phyloP scores from a whole-genome alignment of 1,139 yeast genomes.

The Waltiozyma sp. region DNA sequence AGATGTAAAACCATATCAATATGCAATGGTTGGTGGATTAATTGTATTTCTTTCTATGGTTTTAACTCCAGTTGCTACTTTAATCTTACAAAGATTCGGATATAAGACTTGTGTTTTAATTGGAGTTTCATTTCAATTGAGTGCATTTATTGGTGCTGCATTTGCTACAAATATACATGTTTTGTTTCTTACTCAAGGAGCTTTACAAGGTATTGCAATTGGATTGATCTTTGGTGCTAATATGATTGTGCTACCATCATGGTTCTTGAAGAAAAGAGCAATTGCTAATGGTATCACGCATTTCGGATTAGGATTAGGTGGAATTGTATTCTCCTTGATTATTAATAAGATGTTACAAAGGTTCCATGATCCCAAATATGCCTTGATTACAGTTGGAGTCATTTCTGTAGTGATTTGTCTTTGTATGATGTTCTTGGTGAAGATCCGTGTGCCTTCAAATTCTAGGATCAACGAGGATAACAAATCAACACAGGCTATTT shows the following conservation, averaged over 20 bases:
- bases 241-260: constrained; percentile 41
- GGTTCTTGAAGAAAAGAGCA: constrained; percentile 46
- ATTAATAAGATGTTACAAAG: constrained; percentile 26
- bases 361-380: constrained; percentile 54
- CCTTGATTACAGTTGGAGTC: constrained; percentile 38
- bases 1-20: constrained; percentile 47
- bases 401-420: constrained; percentile 32
- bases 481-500: constrained; percentile 16
- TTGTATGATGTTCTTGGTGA: constrained; percentile 19
- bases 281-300: constrained; percentile 44
- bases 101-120: constrained; percentile 26
- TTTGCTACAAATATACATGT: constrained; percentile 50
- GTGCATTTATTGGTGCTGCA: constrained; percentile 52
- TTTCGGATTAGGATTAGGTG: constrained; percentile 53
- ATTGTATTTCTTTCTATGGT: constrained; percentile 46
- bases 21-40: constrained; percentile 58
- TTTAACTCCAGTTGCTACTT: constrained; percentile 39
- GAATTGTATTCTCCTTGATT: constrained; percentile 29
- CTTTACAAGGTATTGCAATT: constrained; percentile 49
- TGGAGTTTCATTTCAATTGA: constrained; percentile 41
- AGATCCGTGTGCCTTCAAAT: constrained; percentile 21
- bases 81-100: constrained; percentile 26
- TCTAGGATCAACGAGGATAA: constrained; percentile 27
- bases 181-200: constrained; percentile 56
- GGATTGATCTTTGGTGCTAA: constrained; percentile 50